A percentile compares a stretch with the other conserved stretches of the same genome.
Evolutionary conservation across 768 basidiomycete species (phyloP).

Genomic region (Austroboletus eburneus): DNA sequence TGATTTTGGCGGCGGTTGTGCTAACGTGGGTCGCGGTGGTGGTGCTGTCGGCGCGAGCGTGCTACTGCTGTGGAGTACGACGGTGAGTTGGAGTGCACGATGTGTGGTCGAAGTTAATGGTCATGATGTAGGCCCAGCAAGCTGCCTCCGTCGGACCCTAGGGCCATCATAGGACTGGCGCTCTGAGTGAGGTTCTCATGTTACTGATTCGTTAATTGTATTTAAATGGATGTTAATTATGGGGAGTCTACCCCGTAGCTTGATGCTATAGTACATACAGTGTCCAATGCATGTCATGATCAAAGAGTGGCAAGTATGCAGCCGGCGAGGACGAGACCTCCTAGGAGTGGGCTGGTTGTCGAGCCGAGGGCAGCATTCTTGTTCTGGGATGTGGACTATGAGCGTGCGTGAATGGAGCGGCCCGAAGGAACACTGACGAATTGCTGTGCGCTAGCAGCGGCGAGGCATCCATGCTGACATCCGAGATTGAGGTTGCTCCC

Average conservation of each 20-base stretch:
- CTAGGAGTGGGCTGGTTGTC: slow-evolving; percentile 16
- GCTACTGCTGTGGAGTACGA: slow-evolving; percentile 65
- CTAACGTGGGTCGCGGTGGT: slow-evolving; percentile 60
- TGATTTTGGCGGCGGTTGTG: slow-evolving; percentile 54
- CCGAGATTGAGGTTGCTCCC: slow-evolving; percentile 23
- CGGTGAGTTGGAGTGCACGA: slow-evolving; percentile 23
- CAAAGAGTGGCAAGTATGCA: slow-evolving; percentile 19
- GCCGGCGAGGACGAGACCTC: slow-evolving; percentile 18
- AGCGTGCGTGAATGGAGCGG: neutral
- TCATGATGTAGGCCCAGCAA: slow-evolving; percentile 7
- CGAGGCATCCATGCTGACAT: slow-evolving; percentile 22
- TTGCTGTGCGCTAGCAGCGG: slow-evolving; percentile 16
- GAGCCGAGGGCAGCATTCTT: slow-evolving; percentile 20
- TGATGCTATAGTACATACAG: slow-evolving; percentile 14
- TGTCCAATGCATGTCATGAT: slow-evolving; percentile 11
- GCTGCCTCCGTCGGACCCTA: neutral
- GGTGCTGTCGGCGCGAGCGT: slow-evolving; percentile 58
- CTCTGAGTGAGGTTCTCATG: neutral
- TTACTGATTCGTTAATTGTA: too few species aligned
- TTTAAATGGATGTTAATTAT: too few species aligned
- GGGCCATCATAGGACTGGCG: neutral
- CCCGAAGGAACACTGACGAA: slow-evolving; percentile 11
- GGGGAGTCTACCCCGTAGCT: neutral
- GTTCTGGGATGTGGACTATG: slow-evolving; percentile 9
- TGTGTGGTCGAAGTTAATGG: slow-evolving; percentile 4